These are phyloP conservation scores for Sugiyamaella marilandica DNA, from an alignment of 805 yeast genomes.

Conservation along the genomic window DNA sequence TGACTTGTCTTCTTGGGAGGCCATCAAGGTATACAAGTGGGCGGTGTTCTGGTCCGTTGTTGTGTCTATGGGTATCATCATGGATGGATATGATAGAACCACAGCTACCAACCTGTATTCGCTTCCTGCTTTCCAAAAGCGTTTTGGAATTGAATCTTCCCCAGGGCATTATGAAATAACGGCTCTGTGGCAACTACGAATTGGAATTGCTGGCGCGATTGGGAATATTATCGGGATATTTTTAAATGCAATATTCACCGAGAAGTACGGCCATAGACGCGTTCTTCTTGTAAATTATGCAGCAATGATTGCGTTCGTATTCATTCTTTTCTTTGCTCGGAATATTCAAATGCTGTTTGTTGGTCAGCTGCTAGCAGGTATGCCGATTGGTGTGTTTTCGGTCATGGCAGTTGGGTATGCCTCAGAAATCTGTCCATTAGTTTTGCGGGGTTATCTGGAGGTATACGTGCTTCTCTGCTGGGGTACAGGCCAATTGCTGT, in stretches of 20 bases:
- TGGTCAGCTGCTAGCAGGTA: conserved; percentile 34
- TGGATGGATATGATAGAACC: conserved; percentile 47
- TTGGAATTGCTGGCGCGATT: conserved; percentile 23
- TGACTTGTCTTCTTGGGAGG: conserved; percentile 29
- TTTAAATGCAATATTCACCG: conserved; percentile 39
- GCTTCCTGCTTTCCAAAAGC: conserved; percentile 39
- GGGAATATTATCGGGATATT: conserved; percentile 40
- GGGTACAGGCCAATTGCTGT: conserved; percentile 52
- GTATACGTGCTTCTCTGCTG: conserved; percentile 49
- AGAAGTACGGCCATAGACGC: conserved; percentile 40
- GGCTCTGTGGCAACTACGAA: conserved; percentile 41
- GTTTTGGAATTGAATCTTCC: conserved; percentile 35
- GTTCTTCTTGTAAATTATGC: conserved; percentile 35
- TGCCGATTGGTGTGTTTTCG: conserved; percentile 51
- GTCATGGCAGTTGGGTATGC: conserved; percentile 48
- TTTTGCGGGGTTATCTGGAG: conserved; percentile 45
- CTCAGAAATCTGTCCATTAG: conserved; percentile 49
- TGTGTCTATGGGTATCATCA: conserved; percentile 40
- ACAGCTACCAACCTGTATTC: conserved; percentile 38
- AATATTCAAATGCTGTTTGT: conserved; percentile 33
- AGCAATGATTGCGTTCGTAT: conserved; percentile 32
- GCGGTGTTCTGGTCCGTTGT: conserved; percentile 45
- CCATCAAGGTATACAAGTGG: conserved; percentile 37
- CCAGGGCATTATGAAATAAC: conserved; percentile 32
- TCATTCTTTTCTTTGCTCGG: conserved; percentile 42